These are phyloP conservation scores for Phytophthora lateralis DNA, from an alignment of 352 stramenopile species.

Conservation along the genomic window DNA sequence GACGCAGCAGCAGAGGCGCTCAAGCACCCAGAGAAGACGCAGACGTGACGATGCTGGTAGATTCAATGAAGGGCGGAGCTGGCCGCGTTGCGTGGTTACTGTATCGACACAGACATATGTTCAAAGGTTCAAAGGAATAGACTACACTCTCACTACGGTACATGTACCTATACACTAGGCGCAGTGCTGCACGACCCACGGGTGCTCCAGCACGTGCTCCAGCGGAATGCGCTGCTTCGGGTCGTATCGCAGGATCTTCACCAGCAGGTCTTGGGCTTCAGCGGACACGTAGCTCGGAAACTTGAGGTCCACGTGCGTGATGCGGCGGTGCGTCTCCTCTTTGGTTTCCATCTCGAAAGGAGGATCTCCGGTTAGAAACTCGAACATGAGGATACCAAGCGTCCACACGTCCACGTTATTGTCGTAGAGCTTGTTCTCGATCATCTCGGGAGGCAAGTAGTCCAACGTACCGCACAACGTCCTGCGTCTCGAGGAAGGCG, in stretches of 20 bases:
- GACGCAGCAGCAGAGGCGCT: constrained; percentile 13
- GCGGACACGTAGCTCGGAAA: constrained; percentile 94
- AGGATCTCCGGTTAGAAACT: constrained; percentile 97
- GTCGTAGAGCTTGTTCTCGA: constrained; percentile 98
- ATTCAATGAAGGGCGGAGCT: constrained; percentile 8
- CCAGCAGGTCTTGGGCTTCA: constrained; percentile 93
- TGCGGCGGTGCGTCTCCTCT: constrained; percentile 96
- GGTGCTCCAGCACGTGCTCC: constrained; percentile 92
- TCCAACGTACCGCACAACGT: constrained; percentile 99
- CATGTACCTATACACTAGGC: constrained; percentile 28
- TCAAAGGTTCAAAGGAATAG: constrained; percentile 38
- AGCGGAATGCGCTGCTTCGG: constrained; percentile 94
- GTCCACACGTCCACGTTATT: constrained; percentile 98
- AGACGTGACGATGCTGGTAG: neutral
- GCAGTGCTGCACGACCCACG: constrained; percentile 93
- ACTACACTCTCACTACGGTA: constrained; percentile 40
- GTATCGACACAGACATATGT: constrained; percentile 29
- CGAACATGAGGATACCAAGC: constrained; percentile 98
- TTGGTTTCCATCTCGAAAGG: constrained; percentile 97
- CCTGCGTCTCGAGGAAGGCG: constrained; percentile 94
- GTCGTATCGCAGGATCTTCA: constrained; percentile 96
- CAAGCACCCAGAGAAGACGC: constrained; percentile 17
- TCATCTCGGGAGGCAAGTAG: constrained; percentile 99
- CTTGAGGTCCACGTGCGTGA: constrained; percentile 95
- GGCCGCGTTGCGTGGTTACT: constrained; percentile 7